phyloP scores from a whole-genome alignment of 441 rosid genomes.

The Jatropha podagrica region DNA sequence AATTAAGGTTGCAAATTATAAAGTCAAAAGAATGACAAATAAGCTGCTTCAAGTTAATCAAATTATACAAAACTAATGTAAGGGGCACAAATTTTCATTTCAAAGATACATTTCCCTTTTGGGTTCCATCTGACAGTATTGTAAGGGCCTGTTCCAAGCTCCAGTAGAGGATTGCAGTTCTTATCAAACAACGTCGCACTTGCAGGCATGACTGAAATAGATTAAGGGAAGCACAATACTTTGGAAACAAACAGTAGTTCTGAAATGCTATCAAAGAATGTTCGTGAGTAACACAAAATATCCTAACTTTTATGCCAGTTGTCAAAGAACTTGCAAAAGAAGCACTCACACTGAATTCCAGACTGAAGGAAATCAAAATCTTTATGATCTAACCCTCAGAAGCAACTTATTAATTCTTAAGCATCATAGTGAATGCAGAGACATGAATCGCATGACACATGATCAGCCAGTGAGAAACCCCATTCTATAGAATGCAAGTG shows the following conservation, averaged over 20 bases:
- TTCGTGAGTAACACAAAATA: background rate
- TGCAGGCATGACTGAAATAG: conserved; percentile 82
- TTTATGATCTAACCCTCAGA: background rate
- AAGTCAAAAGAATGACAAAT: conserved; percentile 1
- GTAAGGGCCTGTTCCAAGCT: conserved; percentile 90
- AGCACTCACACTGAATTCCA: background rate
- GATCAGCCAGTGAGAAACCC: background rate
- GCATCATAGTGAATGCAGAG: background rate
- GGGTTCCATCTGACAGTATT: conserved; percentile 95
- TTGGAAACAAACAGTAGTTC: background rate
- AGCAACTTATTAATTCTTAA: background rate
- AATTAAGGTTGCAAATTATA: conserved; percentile 40
- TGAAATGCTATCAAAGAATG: background rate
- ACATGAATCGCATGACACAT: background rate
- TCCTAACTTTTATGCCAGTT: background rate
- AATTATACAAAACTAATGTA: background rate
- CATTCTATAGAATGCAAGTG: background rate
- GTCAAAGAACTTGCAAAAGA: background rate
- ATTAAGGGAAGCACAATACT: conserved; percentile 46
- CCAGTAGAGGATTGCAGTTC: conserved; percentile 82
- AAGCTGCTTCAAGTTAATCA: conserved; percentile 14
- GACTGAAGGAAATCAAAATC: background rate
- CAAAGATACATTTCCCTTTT: conserved; percentile 80
- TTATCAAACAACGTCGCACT: conserved; percentile 80
- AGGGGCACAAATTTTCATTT: conserved; percentile 3